Evolutionary conservation across 805 yeast genomes (phyloP).

Genomic region (Naumovozyma baii): DNA sequence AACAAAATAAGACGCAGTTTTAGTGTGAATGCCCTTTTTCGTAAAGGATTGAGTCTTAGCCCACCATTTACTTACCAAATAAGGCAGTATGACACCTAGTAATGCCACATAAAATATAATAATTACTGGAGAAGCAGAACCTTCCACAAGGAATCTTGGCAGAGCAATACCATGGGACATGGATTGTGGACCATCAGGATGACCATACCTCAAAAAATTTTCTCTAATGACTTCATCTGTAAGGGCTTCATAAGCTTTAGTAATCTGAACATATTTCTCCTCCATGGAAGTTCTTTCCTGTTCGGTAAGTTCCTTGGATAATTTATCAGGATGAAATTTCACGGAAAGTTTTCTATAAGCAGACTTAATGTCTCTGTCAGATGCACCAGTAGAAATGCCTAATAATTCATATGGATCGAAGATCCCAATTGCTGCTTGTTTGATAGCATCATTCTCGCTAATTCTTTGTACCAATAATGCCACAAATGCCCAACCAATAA

Average conservation of each 20-base stretch:
- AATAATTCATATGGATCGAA: constrained; percentile 91
- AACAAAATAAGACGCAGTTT: constrained; percentile 72
- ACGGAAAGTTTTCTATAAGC: constrained; percentile 80
- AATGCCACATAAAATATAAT: constrained; percentile 57
- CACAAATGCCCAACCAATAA: constrained; percentile 55
- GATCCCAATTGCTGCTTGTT: constrained; percentile 32
- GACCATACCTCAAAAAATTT: constrained; percentile 81
- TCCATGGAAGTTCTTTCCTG: constrained; percentile 54
- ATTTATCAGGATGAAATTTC: constrained; percentile 89
- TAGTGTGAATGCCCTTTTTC: constrained; percentile 69
- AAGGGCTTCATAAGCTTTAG: constrained; percentile 87
- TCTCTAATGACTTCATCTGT: constrained; percentile 82
- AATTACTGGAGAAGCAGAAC: constrained; percentile 58
- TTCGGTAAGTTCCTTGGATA: constrained; percentile 50
- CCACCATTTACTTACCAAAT: constrained; percentile 88
- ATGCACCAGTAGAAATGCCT: constrained; percentile 57
- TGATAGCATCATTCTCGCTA: constrained; percentile 38
- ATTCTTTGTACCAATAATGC: constrained; percentile 32
- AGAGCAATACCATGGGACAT: constrained; percentile 87
- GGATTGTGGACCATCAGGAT: constrained; percentile 96
- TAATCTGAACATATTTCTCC: constrained; percentile 66
- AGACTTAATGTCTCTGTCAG: constrained; percentile 69
- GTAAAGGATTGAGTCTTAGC: constrained; percentile 66
- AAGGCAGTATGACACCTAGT: constrained; percentile 73
- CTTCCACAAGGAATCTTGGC: constrained; percentile 84